Conservation (phyloP, 2,329 filamentous ascomycete genomes). For the Leptographium radiaticola region DNA sequence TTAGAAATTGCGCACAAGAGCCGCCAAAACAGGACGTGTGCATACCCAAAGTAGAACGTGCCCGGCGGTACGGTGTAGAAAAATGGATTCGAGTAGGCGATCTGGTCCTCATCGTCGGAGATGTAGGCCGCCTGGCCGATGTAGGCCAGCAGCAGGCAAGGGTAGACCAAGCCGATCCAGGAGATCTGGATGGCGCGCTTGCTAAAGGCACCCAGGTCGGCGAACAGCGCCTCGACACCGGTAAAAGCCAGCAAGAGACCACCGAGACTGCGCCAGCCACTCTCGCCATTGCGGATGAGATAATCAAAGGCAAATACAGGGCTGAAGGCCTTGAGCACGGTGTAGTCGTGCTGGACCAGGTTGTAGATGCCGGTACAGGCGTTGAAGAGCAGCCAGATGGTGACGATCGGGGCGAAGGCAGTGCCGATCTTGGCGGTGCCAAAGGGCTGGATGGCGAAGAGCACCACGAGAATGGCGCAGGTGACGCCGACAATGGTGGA, state of each 20-base stretch:
- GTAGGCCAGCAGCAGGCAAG: constrained; percentile 53
- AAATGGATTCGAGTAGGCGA: constrained; percentile 59
- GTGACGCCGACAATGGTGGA: constrained; percentile 48
- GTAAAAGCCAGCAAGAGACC: constrained; percentile 65
- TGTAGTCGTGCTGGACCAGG: constrained; percentile 35
- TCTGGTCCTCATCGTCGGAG: constrained; percentile 34
- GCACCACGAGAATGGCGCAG: constrained; percentile 49
- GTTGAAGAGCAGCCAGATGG: constrained; percentile 55
- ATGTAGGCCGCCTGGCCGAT: constrained; percentile 66
- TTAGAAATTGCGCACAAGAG: not conserved
- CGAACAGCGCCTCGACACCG: constrained; percentile 67
- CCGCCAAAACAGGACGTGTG: no score
- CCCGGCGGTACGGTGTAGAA: constrained; percentile 57
- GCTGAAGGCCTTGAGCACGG: constrained; percentile 42
- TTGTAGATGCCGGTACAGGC: constrained; percentile 51
- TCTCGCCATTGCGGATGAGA: constrained; percentile 42
- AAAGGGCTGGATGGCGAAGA: constrained; percentile 53
- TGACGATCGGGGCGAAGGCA: constrained; percentile 51
- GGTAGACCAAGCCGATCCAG: constrained; percentile 57
- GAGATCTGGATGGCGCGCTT: constrained; percentile 57
- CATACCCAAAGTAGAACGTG: constrained; percentile 44
- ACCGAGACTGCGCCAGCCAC: constrained; percentile 53
- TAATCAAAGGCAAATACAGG: constrained; percentile 49
- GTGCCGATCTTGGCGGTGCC: constrained; percentile 48
- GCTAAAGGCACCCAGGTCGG: constrained; percentile 64